Evolutionary conservation across 192 early-diverging fungal species (phyloP).

Genomic region (Lobosporangium transversale): DNA sequence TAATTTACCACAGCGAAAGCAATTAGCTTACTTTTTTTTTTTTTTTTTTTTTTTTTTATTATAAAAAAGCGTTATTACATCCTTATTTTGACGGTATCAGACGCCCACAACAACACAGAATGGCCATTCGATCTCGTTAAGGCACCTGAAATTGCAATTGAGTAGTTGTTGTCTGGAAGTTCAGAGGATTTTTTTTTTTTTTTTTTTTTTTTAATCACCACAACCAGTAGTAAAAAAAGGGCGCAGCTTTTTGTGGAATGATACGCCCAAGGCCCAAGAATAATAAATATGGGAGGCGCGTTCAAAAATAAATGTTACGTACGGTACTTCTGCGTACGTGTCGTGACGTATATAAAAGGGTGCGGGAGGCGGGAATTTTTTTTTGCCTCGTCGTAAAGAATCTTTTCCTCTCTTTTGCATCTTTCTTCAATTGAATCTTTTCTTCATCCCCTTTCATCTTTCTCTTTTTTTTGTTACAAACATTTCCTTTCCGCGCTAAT

Average conservation of each 20-base stretch:
- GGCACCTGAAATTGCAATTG: no score
- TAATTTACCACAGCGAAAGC: no score
- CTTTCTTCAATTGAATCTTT: not conserved
- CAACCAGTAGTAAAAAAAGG: not conserved
- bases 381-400: not conserved
- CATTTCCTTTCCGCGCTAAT: not conserved
- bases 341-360: conserved; percentile 28
- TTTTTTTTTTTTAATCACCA: not conserved
- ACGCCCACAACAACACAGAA: conserved; percentile 2
- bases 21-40: not conserved
- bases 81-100: conserved; percentile 73
- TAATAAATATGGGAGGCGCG: no score
- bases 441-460: not conserved
- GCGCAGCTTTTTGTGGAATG: not conserved
- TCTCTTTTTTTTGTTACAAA: not conserved
- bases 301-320: not conserved
- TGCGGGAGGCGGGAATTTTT: not conserved
- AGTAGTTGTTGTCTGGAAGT: no score
- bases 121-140: not conserved
- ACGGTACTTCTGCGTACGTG: conserved; percentile 7
- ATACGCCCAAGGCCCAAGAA: no score
- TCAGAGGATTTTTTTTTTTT: not conserved
- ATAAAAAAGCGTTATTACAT: conserved; percentile 65
- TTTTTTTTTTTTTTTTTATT: not conserved
- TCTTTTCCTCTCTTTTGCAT: not conserved